Evolutionary conservation across 139 green algal species (phyloP).

Genomic region (Pleodorina starrii): DNA sequence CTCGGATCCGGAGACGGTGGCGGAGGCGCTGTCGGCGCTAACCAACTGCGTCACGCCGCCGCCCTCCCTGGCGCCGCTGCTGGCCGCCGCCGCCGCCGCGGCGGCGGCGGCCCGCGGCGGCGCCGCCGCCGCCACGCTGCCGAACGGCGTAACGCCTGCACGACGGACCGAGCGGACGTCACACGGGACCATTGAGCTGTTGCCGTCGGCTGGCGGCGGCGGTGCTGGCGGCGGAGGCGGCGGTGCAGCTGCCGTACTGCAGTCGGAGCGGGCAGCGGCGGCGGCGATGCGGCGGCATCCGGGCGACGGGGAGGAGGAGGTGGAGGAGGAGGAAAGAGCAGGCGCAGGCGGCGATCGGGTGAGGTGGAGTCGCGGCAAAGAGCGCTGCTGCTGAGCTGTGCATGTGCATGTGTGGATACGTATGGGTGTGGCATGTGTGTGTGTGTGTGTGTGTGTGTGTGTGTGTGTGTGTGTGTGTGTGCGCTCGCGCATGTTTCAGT

Average conservation of each 20-base stretch:
- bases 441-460: too few relatives aligned
- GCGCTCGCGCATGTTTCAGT: too few relatives aligned
- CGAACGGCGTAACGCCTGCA: background rate
- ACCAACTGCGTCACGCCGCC: conserved; percentile 70
- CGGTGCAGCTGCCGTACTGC: background rate
- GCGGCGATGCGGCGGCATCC: background rate
- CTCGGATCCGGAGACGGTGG: conserved; percentile 59
- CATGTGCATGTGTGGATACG: too few relatives aligned
- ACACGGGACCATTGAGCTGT: background rate
- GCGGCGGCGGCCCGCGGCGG: background rate
- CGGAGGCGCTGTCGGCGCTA: conserved; percentile 70
- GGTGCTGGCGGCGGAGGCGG: background rate
- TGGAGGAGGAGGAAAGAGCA: background rate
- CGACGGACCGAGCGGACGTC: conserved; percentile 10
- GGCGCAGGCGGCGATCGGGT: background rate
- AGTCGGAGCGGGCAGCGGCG: background rate
- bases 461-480: too few relatives aligned
- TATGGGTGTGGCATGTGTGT: too few relatives aligned
- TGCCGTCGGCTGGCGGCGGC: background rate
- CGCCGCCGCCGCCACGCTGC: background rate
- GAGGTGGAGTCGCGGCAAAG: background rate
- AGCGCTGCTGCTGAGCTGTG: too few relatives aligned
- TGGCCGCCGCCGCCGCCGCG: conserved; percentile 38
- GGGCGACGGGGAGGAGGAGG: background rate
- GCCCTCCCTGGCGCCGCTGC: conserved; percentile 56